phyloP scores from a whole-genome alignment of 148 eudicot species.

The Rhododendron mucronatum region DNA sequence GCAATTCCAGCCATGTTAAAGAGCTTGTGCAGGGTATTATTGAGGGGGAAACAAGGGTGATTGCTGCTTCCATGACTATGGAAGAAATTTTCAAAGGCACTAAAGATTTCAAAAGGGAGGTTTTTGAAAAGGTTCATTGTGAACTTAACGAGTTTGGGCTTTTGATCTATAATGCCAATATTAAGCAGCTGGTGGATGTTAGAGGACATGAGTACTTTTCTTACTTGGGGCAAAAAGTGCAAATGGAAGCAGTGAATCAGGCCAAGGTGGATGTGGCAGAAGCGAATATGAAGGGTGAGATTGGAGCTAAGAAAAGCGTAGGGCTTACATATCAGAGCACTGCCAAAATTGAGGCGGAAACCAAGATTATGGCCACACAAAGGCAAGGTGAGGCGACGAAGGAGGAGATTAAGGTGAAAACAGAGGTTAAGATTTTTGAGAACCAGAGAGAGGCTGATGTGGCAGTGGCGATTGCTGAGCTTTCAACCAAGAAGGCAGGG shows the following conservation, averaged over 20 bases:
- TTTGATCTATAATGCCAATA: slow-evolving; percentile 6
- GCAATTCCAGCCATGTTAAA: neutral
- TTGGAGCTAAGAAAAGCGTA: slow-evolving; percentile 11
- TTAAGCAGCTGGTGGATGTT: slow-evolving; percentile 3
- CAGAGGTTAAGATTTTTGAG: too few relatives aligned
- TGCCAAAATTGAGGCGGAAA: too few relatives aligned
- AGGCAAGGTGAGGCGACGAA: too few relatives aligned
- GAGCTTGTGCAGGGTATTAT: neutral
- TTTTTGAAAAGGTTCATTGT: neutral
- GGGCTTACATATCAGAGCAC: neutral
- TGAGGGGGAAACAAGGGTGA: neutral
- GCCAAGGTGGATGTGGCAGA: slow-evolving; percentile 23
- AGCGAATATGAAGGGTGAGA: slow-evolving; percentile 24
- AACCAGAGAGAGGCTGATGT: too few relatives aligned
- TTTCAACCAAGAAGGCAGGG: slow-evolving; percentile 27
- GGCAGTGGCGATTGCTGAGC: neutral
- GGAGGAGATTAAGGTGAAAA: too few relatives aligned
- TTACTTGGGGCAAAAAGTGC: neutral
- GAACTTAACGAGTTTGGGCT: slow-evolving; percentile 7
- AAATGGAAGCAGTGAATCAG: slow-evolving; percentile 17
- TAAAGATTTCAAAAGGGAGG: neutral
- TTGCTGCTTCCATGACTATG: slow-evolving; percentile 8
- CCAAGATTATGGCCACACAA: too few relatives aligned
- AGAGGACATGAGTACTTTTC: slow-evolving; percentile 3
- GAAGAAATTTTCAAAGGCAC: slow-evolving; percentile 5